Evolutionary conservation across 371 early-diverging fungal genomes (phyloP).

Genomic region (Umbelopsis sp.): DNA sequence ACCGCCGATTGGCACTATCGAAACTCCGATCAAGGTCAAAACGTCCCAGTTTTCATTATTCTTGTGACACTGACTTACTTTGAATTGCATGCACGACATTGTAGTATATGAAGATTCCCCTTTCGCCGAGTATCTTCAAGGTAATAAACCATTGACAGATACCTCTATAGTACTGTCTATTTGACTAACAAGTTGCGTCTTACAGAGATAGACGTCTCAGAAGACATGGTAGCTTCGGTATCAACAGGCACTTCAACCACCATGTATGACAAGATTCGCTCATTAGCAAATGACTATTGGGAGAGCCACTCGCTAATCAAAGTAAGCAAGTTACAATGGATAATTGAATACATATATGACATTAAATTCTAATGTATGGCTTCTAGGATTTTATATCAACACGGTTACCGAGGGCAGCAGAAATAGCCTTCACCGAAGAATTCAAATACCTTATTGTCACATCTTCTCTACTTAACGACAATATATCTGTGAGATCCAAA

Average conservation of each 20-base stretch:
- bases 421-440: constrained; percentile 67
- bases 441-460: constrained; percentile 69
- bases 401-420: constrained; percentile 52
- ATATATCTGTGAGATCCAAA: constrained; percentile 42
- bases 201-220: constrained; percentile 5
- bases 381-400: constrained; percentile 40
- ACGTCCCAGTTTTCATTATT: neutral
- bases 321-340: neutral
- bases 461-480: constrained; percentile 62
- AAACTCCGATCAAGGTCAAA: neutral
- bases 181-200: neutral
- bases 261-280: neutral
- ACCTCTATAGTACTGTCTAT: neutral
- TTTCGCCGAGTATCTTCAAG: constrained; percentile 67
- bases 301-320: neutral
- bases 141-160: constrained; percentile 30
- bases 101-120: constrained; percentile 77
- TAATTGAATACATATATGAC: neutral
- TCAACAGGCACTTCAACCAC: neutral
- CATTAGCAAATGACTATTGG: constrained; percentile 6
- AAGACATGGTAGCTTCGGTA: neutral
- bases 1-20: too few relatives aligned
- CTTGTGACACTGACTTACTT: neutral
- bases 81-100: constrained; percentile 57
- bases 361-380: neutral